Base-by-base conservation (phyloP, 2,329 filamentous ascomycete species). In the Hypoxylon sp. region DNA sequence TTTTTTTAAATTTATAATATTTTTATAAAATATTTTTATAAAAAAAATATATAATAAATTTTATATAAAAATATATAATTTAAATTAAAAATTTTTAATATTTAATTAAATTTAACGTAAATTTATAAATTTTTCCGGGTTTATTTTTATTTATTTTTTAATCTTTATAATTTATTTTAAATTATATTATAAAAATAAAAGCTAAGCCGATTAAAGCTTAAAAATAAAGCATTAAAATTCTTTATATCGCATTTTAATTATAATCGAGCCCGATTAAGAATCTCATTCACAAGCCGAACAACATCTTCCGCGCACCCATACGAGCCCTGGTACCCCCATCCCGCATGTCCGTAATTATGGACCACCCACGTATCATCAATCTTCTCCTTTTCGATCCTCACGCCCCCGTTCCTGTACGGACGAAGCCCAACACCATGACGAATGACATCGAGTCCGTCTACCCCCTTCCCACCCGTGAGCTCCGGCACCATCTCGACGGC, bases 381-480 rank as follows among this genome's bases (percentile, higher is more conserved):
- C 57, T 73, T 75, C 68, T 92, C 88, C 65, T 78, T 86, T 71
- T 95, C 91, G 9, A 96, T 75, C 49, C 91, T 80, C 13, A 90
- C 84, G 0, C 91, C 91, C 1, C 81, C 87, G 47, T 83, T 78
- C 41, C 92, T 78, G 67, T 87, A 82, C 4, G 92, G 92, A 51
- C 92, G 78, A 63, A 96, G 66, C 0, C 92, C 92, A 9, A 96
- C 91, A 3, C 85, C 88, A 68, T 96, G 91, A 12, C 91, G 79
- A 40, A 96, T 78, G 13, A 96, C 78, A 67, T 87, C 85, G 55
- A 96, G 69, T 13, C 80, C 86, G 67, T 90, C 82, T 17, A 92
- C 81, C 1, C 90, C 88, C 70, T 86, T 79, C 2, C 88, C 82
- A 8, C 65, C 75, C 1, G 83, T 82, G 56, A 93, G 74, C 46